Conservation (phyloP, 2,329 filamentous ascomycete genomes). For the Pezicula radicicola region DNA sequence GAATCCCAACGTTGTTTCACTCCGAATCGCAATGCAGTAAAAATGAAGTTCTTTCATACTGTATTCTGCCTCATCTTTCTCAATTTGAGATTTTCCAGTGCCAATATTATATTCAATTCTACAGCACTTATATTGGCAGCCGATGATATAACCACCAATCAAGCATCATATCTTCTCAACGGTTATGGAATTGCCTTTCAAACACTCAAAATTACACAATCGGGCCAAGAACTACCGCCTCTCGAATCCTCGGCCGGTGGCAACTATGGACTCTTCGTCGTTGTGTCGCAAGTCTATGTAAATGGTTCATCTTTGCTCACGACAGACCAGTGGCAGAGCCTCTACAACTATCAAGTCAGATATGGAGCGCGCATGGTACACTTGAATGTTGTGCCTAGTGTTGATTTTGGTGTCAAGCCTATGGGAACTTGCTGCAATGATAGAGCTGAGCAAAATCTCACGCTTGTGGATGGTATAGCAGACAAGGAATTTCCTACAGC, state of each 20-base stretch:
- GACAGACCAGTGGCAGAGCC: conserved; percentile 47
- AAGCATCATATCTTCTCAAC: conserved; percentile 31
- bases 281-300: background rate
- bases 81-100: background rate
- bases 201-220: conserved; percentile 46
- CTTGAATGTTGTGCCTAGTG: conserved; percentile 51
- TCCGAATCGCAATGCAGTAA: background rate
- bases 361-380: conserved; percentile 59
- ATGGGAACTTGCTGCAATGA: conserved; percentile 40
- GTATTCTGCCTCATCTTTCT: background rate
- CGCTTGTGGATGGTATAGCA: conserved; percentile 46
- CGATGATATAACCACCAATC: background rate
- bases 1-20: too few relatives aligned
- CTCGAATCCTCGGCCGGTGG: conserved; percentile 27
- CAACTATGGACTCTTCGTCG: conserved; percentile 2
- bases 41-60: background rate
- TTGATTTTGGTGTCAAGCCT: conserved; percentile 37
- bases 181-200: conserved; percentile 58
- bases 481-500: conserved; percentile 48
- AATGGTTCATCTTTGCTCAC: conserved; percentile 33
- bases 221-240: conserved; percentile 45
- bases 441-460: conserved; percentile 45
- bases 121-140: background rate
- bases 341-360: conserved; percentile 52
- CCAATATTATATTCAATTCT: conserved; percentile 9